Evolutionary conservation across 768 basidiomycete genomes (phyloP).

Genomic region (Mycena filopes): DNA sequence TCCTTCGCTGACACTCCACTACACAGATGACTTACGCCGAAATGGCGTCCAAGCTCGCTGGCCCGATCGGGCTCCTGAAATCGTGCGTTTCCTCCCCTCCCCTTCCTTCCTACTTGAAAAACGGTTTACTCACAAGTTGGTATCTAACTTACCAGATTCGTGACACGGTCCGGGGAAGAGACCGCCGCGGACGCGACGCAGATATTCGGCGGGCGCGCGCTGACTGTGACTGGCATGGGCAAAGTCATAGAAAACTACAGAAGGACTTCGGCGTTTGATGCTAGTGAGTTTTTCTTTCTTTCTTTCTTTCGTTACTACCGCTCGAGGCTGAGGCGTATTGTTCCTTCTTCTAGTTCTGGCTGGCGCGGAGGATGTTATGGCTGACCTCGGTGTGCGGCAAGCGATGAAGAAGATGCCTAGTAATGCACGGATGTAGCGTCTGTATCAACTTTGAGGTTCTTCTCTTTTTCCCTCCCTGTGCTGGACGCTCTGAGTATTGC

Average conservation of each 20-base stretch:
- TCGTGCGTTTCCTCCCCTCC: conserved; percentile 73
- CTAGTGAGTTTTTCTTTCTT: conserved; percentile 58
- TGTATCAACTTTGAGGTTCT: not conserved
- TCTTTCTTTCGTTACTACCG: too few relatives aligned
- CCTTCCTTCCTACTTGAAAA: too few relatives aligned
- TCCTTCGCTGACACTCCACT: conserved; percentile 1
- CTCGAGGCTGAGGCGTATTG: too few relatives aligned
- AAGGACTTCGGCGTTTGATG: conserved; percentile 85
- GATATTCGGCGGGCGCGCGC: conserved; percentile 89
- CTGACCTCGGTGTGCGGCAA: conserved; percentile 79
- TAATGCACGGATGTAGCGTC: conserved; percentile 43
- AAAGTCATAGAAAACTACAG: conserved; percentile 86
- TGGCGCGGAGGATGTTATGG: conserved; percentile 80
- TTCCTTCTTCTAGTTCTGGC: conserved; percentile 64
- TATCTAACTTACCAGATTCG: conserved; percentile 57
- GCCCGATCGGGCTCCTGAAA: conserved; percentile 88
- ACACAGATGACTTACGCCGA: conserved; percentile 86
- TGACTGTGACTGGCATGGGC: conserved; percentile 91
- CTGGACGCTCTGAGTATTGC: too few relatives aligned
- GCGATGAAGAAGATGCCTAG: conserved; percentile 76
- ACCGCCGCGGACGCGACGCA: conserved; percentile 84
- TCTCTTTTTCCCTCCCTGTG: too few relatives aligned
- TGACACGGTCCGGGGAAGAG: conserved; percentile 74
- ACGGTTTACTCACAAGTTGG: too few relatives aligned
- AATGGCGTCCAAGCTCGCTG: conserved; percentile 88